phyloP scores from a whole-genome alignment of 441 rosid species.

The Mallotus repandus region DNA sequence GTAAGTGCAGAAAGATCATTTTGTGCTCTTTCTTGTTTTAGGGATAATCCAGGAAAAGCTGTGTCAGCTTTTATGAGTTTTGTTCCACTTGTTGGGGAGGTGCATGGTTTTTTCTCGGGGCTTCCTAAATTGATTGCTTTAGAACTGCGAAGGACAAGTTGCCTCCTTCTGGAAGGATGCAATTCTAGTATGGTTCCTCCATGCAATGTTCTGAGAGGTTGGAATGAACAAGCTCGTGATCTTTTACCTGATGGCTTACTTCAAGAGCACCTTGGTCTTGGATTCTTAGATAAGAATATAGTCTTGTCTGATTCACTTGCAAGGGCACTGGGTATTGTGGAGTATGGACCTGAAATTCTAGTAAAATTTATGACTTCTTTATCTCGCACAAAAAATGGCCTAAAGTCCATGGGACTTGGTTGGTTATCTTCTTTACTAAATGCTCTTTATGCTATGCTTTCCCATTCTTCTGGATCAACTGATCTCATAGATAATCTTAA shows the following conservation, averaged over 20 bases:
- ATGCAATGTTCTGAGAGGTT: constrained; percentile 84
- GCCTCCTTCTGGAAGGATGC: constrained; percentile 86
- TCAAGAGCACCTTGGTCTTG: constrained; percentile 81
- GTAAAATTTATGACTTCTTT: constrained; percentile 62
- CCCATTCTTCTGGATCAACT: constrained; percentile 50
- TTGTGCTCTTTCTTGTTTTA: constrained; percentile 84
- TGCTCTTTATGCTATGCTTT: constrained; percentile 48
- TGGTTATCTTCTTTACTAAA: constrained; percentile 80
- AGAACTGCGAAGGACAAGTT: constrained; percentile 63
- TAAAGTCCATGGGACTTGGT: constrained; percentile 61
- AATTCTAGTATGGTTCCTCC: constrained; percentile 78
- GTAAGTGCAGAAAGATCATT: constrained; percentile 63
- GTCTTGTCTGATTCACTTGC: constrained; percentile 78
- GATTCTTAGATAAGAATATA: constrained; percentile 74
- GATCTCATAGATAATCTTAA: constrained; percentile 51
- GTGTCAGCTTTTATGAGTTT: constrained; percentile 83
- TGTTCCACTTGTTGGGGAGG: constrained; percentile 91
- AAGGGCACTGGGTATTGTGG: constrained; percentile 76
- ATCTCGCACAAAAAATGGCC: constrained; percentile 51
- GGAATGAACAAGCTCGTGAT: constrained; percentile 66
- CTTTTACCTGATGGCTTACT: constrained; percentile 68
- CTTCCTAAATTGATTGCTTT: constrained; percentile 80
- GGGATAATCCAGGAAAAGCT: constrained; percentile 76
- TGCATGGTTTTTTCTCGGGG: constrained; percentile 87
- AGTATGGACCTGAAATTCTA: constrained; percentile 74